A percentile compares a stretch with the other conserved stretches of the same genome.
phyloP scores from a whole-genome alignment of 1,284 basidiomycete species.

The Leccinum subrobustum region DNA sequence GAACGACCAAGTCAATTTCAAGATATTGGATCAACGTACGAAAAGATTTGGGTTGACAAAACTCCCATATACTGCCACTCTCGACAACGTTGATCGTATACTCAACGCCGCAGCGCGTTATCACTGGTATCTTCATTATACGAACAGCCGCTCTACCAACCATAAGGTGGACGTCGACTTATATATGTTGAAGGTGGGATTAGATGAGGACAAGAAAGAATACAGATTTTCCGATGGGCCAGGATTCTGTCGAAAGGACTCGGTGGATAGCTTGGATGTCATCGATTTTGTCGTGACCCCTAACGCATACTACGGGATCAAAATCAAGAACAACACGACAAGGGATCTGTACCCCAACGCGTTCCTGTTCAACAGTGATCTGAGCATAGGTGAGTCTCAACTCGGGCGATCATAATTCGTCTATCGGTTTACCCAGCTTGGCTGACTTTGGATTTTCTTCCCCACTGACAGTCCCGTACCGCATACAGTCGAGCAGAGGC shows the following conservation, averaged over 20 bases:
- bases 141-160: too few relatives aligned
- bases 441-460: neutral
- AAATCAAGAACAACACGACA: slow-evolving; percentile 18
- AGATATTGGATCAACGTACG: slow-evolving; percentile 12
- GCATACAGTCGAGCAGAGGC: slow-evolving; percentile 5
- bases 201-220: too few relatives aligned
- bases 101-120: slow-evolving; percentile 15
- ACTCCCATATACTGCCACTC: neutral
- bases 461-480: slow-evolving; percentile 4
- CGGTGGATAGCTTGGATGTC: too few relatives aligned
- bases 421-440: neutral
- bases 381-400: slow-evolving; percentile 14
- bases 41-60: slow-evolving; percentile 10
- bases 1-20: slow-evolving; percentile 3
- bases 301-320: slow-evolving; percentile 9
- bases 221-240: too few relatives aligned
- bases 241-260: too few relatives aligned
- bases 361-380: slow-evolving; percentile 22
- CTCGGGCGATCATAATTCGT: neutral
- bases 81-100: neutral
- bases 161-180: slow-evolving; percentile 14
- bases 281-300: slow-evolving; percentile 2
- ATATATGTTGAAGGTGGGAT: slow-evolving; percentile 1
- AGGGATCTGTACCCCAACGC: slow-evolving; percentile 19
- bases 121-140: slow-evolving; percentile 20